A percentile compares a stretch with the other conserved stretches of the same genome.
phyloP scores from a whole-genome alignment of 176 grass and related monocot genomes.

The Oryza meyeriana region DNA sequence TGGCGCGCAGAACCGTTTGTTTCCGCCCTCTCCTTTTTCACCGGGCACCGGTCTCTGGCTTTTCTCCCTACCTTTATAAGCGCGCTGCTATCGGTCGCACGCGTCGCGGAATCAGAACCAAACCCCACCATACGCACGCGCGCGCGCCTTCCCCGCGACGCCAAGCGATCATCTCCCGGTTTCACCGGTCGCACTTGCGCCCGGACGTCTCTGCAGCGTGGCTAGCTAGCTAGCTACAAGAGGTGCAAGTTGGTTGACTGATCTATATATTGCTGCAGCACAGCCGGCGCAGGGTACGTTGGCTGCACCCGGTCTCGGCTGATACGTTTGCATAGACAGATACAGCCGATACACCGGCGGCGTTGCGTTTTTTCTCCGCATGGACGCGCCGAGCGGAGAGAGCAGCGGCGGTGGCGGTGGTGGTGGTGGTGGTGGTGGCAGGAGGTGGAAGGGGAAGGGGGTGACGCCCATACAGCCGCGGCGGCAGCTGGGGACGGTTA shows the following conservation, averaged over 20 bases:
- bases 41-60: neutral
- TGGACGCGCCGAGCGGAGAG: constrained; percentile 39
- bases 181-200: neutral
- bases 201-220: neutral
- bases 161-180: neutral
- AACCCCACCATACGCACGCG: constrained; percentile 18
- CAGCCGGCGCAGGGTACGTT: constrained; percentile 10
- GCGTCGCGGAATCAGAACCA: constrained; percentile 34
- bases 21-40: neutral
- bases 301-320: neutral
- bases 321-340: neutral
- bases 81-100: neutral
- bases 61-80: constrained; percentile 41
- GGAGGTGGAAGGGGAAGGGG: constrained; percentile 42
- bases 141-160: constrained; percentile 16
- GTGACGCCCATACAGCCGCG: constrained; percentile 53
- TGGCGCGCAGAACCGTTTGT: neutral
- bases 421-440: constrained; percentile 24
- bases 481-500: constrained; percentile 40
- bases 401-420: constrained; percentile 11
- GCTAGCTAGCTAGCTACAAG: neutral
- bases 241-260: constrained; percentile 23
- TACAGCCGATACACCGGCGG: neutral
- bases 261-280: constrained; percentile 16
- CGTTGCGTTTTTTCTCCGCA: neutral